These are phyloP conservation scores for Platanthera guangdongensis DNA, from an alignment of 106 monocot genomes.

Conservation along the genomic window DNA sequence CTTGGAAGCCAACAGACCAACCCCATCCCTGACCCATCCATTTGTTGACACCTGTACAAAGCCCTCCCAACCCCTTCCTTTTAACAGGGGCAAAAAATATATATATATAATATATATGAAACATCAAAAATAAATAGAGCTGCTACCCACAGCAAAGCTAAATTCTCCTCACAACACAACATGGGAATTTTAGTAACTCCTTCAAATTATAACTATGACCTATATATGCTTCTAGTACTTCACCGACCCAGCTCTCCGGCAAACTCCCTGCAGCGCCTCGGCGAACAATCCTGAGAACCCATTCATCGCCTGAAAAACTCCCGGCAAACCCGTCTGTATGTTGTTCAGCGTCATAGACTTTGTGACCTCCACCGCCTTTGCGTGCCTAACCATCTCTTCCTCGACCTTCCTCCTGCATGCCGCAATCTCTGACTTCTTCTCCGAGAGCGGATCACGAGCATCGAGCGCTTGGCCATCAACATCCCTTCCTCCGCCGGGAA, in stretches of 20 bases:
- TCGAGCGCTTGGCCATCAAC: conserved; percentile 42
- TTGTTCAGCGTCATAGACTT: conserved; percentile 74
- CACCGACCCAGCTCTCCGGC: conserved; percentile 33
- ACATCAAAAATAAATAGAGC: conserved; percentile 3
- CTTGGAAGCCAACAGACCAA: neutral
- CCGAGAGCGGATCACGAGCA: conserved; percentile 53
- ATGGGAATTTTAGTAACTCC: neutral
- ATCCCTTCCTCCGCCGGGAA: conserved; percentile 31
- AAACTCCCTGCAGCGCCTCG: conserved; percentile 57
- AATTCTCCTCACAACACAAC: conserved; percentile 8
- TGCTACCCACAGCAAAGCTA: conserved; percentile 12
- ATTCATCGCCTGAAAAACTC: conserved; percentile 83
- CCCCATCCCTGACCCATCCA: neutral
- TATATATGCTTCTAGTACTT: conserved; percentile 11
- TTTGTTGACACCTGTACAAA: conserved; percentile 13
- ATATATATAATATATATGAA: neutral
- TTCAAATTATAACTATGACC: conserved; percentile 6
- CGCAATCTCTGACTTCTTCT: conserved; percentile 59
- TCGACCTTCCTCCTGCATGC: conserved; percentile 61
- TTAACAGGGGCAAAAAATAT: conserved; percentile 14
- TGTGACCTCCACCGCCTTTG: conserved; percentile 57
- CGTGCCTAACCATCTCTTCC: conserved; percentile 54
- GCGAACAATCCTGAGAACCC: conserved; percentile 67
- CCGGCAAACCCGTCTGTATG: conserved; percentile 76
- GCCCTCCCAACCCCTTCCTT: conserved; percentile 1